These are phyloP conservation scores for Inga oerstediana DNA, from an alignment of 306 rosid genomes.

Conservation along the genomic window DNA sequence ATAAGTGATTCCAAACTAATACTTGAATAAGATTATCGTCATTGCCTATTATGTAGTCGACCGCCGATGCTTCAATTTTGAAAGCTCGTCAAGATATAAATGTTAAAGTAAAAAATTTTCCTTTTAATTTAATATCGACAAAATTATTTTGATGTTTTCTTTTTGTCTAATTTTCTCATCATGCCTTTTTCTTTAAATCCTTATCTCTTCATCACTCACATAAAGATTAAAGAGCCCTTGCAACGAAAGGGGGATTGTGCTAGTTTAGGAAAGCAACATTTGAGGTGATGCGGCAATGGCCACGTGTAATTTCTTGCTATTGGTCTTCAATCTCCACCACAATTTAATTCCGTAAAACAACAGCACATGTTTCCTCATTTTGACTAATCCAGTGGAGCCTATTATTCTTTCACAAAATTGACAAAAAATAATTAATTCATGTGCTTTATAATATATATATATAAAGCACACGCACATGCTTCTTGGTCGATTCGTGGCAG, in stretches of 20 bases:
- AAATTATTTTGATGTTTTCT: background rate
- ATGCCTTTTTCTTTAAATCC: background rate
- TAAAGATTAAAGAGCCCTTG: background rate
- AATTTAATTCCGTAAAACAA: background rate
- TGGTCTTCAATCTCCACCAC: conserved; percentile 28
- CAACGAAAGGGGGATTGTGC: background rate
- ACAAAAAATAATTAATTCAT: background rate
- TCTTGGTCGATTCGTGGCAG: background rate
- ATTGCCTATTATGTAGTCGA: too few relatives aligned
- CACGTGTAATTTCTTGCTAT: background rate
- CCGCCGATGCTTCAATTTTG: background rate
- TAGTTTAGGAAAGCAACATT: background rate
- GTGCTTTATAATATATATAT: too few relatives aligned
- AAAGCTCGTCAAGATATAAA: background rate
- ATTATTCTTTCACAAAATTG: background rate
- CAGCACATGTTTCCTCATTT: background rate
- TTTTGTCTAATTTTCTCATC: background rate
- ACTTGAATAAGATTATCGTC: too few relatives aligned
- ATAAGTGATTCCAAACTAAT: too few relatives aligned
- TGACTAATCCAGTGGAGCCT: background rate
- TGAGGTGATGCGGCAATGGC: background rate
- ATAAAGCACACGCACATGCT: background rate
- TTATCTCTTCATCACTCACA: background rate
- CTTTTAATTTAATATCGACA: too few relatives aligned
- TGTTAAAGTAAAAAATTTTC: background rate